Conservation (phyloP, 257 asterid genomes). For the Fraxinus excelsior region DNA sequence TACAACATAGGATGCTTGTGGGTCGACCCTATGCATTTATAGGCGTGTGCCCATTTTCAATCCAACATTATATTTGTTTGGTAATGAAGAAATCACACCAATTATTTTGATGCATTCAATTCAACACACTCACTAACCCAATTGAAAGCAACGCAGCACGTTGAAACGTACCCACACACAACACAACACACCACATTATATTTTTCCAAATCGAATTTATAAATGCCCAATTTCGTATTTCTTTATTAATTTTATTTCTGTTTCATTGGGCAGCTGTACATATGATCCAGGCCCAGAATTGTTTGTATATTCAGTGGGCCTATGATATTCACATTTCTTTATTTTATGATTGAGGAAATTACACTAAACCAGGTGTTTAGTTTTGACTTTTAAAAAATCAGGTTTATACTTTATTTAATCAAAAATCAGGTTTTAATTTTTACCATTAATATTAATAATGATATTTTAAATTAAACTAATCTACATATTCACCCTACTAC, state of each 20-base stretch:
- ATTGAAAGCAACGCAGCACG: slow-evolving; percentile 37
- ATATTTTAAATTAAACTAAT: too few relatives aligned
- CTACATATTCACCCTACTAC: too few relatives aligned
- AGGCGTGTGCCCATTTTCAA: slow-evolving; percentile 13
- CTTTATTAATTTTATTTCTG: background rate
- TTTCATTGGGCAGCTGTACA: slow-evolving; percentile 29
- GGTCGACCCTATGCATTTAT: background rate
- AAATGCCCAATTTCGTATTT: too few relatives aligned
- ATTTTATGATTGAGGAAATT: too few relatives aligned
- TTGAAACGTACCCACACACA: slow-evolving; percentile 38
- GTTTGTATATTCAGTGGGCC: slow-evolving; percentile 20
- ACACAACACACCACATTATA: slow-evolving; percentile 9
- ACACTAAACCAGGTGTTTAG: too few relatives aligned
- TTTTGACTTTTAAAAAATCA: background rate
- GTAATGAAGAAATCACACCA: slow-evolving; percentile 13
- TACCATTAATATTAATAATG: too few relatives aligned
- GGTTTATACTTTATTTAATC: too few relatives aligned
- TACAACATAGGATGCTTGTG: background rate
- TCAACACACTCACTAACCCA: slow-evolving; percentile 7
- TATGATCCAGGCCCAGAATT: slow-evolving; percentile 27
- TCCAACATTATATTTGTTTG: slow-evolving; percentile 26
- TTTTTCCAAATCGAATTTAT: background rate
- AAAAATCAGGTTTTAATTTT: too few relatives aligned
- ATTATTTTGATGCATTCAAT: slow-evolving; percentile 29
- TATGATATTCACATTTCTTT: too few relatives aligned